Evolutionary conservation across 176 grass and related monocot genomes (phyloP).

Genomic region (Olyra latifolia): DNA sequence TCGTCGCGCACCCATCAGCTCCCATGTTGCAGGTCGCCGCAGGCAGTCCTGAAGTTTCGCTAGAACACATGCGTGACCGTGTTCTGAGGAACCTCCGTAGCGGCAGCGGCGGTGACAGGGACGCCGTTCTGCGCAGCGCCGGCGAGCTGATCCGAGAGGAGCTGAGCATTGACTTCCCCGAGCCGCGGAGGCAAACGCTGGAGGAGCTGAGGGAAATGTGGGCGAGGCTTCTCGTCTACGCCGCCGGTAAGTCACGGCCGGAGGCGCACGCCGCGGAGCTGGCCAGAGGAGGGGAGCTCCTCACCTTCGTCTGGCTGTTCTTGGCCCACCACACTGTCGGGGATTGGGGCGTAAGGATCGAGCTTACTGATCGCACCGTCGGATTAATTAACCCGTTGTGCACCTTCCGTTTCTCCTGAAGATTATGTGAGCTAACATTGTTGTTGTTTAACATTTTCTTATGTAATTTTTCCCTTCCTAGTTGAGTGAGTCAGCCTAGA

Average conservation of each 20-base stretch:
- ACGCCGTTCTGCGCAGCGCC: not conserved
- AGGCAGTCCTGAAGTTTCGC: no score
- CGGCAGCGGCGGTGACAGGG: not conserved
- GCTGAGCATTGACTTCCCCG: not conserved
- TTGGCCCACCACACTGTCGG: not conserved
- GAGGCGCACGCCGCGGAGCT: slow-evolving; percentile 7
- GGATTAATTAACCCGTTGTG: no score
- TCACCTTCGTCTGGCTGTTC: slow-evolving; percentile 18
- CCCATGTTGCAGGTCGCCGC: no score
- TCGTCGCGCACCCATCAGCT: no score
- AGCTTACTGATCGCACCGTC: not conserved
- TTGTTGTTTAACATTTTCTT: no score
- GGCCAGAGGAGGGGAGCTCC: slow-evolving; percentile 3
- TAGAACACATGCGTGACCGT: no score
- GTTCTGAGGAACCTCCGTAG: no score
- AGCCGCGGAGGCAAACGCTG: not conserved
- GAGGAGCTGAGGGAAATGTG: slow-evolving; percentile 13
- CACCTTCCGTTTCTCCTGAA: no score
- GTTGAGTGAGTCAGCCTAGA: no score
- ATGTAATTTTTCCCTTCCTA: no score
- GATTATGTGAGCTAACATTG: no score
- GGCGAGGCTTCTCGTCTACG: not conserved
- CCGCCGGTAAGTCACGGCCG: not conserved
- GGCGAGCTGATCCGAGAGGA: not conserved
- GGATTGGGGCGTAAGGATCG: not conserved